phyloP scores from a whole-genome alignment of 345 rosid species.

The Pistacia atlantica region DNA sequence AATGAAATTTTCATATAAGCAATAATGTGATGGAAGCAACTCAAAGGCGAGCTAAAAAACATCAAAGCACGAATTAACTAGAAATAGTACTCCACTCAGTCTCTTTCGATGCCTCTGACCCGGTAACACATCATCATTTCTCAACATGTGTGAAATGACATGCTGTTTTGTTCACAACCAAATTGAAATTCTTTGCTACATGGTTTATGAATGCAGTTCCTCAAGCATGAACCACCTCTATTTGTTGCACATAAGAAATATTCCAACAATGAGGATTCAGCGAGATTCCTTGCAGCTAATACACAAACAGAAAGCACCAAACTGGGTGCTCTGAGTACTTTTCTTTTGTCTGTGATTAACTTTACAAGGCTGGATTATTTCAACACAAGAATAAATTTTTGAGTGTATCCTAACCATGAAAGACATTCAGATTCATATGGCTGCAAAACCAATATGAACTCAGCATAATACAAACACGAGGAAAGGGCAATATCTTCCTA shows the following conservation, averaged over 20 bases:
- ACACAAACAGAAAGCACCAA: neutral
- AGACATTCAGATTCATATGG: neutral
- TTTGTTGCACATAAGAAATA: neutral
- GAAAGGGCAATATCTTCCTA: neutral
- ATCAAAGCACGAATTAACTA: neutral
- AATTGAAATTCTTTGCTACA: neutral
- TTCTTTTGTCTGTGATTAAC: neutral
- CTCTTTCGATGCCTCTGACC: neutral
- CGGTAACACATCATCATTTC: conserved; percentile 1
- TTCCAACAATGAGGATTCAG: neutral
- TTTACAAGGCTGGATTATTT: neutral
- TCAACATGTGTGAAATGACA: neutral
- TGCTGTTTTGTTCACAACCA: neutral
- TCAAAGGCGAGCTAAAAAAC: neutral
- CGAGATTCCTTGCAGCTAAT: neutral
- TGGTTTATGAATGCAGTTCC: neutral
- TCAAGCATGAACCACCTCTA: neutral
- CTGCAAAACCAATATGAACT: conserved; percentile 1
- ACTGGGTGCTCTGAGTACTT: neutral
- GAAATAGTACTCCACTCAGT: neutral
- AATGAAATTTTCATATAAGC: neutral
- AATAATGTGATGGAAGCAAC: neutral
- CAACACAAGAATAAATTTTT: neutral
- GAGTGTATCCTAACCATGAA: neutral
- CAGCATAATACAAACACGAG: neutral